Conservation (phyloP, 176 grass and related monocot genomes). For the Carex littledalei region DNA sequence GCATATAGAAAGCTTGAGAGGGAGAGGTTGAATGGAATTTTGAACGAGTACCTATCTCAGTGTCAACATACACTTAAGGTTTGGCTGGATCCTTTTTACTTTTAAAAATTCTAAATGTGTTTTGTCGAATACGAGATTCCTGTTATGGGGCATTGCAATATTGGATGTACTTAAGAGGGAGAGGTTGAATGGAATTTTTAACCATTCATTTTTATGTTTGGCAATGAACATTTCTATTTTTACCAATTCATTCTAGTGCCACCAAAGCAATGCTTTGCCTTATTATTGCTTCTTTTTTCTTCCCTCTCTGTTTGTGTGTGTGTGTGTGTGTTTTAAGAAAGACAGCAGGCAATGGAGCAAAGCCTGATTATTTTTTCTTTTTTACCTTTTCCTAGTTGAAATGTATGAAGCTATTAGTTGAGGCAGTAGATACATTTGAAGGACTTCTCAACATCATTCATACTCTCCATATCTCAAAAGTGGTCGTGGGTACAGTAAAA, state of each 20-base stretch:
- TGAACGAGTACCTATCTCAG: conserved; percentile 15
- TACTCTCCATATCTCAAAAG: conserved; percentile 1
- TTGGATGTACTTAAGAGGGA: background rate
- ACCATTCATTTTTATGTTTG: too few species aligned
- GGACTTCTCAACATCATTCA: conserved; percentile 15
- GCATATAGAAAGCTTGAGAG: conserved; percentile 19
- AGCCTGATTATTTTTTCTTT: background rate
- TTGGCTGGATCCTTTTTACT: background rate
- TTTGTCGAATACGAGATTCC: background rate
- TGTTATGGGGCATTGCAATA: background rate
- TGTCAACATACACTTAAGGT: conserved; percentile 19
- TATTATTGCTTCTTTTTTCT: background rate
- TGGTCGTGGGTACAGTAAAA: conserved; percentile 8
- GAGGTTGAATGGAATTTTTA: too few species aligned
- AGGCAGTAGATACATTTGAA: conserved; percentile 7
- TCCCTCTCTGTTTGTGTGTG: too few species aligned
- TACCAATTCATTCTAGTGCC: background rate
- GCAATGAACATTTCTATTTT: background rate
- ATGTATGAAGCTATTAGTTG: conserved; percentile 5
- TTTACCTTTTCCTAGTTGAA: conserved; percentile 10
- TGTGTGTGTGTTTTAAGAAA: background rate
- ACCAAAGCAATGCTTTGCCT: background rate
- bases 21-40: conserved; percentile 19
- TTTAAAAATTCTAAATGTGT: background rate
- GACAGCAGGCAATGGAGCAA: background rate